Conservation (phyloP, 2,329 filamentous ascomycete genomes). For the Metarhizium album region DNA sequence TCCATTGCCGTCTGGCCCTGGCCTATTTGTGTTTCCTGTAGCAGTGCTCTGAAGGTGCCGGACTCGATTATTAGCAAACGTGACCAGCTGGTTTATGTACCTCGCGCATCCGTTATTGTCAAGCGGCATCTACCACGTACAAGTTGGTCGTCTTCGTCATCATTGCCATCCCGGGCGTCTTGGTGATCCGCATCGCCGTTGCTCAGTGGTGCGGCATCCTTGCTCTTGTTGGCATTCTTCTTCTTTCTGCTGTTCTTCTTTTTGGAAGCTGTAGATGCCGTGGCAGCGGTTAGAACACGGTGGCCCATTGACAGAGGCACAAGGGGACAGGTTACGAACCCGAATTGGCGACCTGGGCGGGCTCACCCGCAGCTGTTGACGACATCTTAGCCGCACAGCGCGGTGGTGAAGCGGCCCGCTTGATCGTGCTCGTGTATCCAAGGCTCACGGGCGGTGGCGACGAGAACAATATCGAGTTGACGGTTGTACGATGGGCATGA, state of each 20-base stretch:
- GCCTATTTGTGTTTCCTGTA: slow-evolving; percentile 13
- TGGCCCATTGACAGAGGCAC: slow-evolving; percentile 8
- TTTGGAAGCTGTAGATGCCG: slow-evolving; percentile 29
- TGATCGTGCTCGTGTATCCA: slow-evolving; percentile 8
- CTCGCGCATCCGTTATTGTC: not conserved
- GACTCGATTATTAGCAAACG: slow-evolving; percentile 10
- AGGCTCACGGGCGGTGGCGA: slow-evolving; percentile 10
- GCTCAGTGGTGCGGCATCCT: slow-evolving; percentile 26
- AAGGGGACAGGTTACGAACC: slow-evolving; percentile 17
- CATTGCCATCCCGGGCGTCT: slow-evolving; percentile 26
- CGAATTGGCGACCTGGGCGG: slow-evolving; percentile 24
- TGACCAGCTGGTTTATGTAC: not conserved
- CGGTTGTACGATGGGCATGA: slow-evolving; percentile 1
- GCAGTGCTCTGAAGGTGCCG: slow-evolving; percentile 16
- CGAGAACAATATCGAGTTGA: slow-evolving; percentile 6
- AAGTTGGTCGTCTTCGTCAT: slow-evolving; percentile 33
- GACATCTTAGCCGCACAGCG: slow-evolving; percentile 24
- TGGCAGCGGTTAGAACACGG: slow-evolving; percentile 20
- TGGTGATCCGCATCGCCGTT: slow-evolving; percentile 21
- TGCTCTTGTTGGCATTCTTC: slow-evolving; percentile 41
- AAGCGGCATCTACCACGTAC: not conserved
- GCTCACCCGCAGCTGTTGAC: slow-evolving; percentile 24
- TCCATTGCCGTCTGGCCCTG: slow-evolving; percentile 25
- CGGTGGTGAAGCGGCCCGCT: slow-evolving; percentile 4
- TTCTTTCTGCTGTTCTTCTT: slow-evolving; percentile 52